Evolutionary conservation across 2,329 filamentous ascomycete genomes (phyloP).

Genomic region (Ophiognomonia clavigignenti-juglandacearum): DNA sequence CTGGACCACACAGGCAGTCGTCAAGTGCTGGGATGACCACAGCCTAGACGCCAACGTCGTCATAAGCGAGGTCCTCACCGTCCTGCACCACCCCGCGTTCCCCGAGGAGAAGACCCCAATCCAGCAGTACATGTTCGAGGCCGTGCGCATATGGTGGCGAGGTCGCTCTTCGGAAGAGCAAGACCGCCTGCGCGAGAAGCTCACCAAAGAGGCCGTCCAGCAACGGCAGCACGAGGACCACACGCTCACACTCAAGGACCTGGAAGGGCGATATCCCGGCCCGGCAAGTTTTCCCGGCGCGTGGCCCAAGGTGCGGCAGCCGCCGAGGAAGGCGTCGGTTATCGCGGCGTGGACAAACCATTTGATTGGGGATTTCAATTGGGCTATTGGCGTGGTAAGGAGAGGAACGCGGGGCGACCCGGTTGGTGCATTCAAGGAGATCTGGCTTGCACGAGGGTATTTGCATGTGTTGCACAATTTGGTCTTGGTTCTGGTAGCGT

Average conservation of each 20-base stretch:
- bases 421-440: constrained; percentile 1
- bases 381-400: constrained; percentile 9
- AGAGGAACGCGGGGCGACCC: constrained; percentile 4
- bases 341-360: constrained; percentile 20
- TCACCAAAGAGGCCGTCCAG: constrained; percentile 24
- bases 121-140: constrained; percentile 62
- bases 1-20: constrained; percentile 61
- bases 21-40: constrained; percentile 66
- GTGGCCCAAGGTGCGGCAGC: constrained; percentile 20
- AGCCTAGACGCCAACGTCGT: constrained; percentile 58
- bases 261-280: constrained; percentile 21
- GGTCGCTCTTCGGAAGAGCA: constrained; percentile 18
- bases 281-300: constrained; percentile 25
- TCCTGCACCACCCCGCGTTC: constrained; percentile 65
- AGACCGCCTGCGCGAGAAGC: constrained; percentile 20
- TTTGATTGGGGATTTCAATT: constrained; percentile 14
- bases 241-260: constrained; percentile 22
- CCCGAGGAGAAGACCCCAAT: constrained; percentile 44
- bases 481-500: constrained; percentile 3
- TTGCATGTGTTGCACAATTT: constrained; percentile 4
- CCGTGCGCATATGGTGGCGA: constrained; percentile 55
- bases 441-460: constrained; percentile 4
- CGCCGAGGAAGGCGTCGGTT: constrained; percentile 22
- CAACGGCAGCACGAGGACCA: constrained; percentile 25
- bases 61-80: constrained; percentile 54